Percentiles rank a stretch among this genome's conserved stretches.
These are phyloP conservation scores for Saccharum officinarum DNA, from an alignment of 176 grass and related monocot genomes.

Conservation along the genomic window DNA sequence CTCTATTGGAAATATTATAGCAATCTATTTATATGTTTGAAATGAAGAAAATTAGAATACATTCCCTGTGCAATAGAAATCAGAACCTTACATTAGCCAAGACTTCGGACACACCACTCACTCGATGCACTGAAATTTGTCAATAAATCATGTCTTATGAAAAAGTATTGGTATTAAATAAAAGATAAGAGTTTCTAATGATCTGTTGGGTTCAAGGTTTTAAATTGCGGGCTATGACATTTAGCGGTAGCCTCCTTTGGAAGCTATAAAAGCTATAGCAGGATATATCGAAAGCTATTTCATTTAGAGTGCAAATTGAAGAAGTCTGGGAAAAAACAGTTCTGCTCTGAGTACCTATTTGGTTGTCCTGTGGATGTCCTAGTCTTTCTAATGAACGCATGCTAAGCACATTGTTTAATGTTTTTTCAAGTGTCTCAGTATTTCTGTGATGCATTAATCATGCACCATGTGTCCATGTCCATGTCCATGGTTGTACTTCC, in stretches of 20 bases:
- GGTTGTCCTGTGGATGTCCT: conserved; percentile 12
- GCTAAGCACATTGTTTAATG: conserved; percentile 22
- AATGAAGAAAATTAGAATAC: background rate
- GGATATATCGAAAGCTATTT: background rate
- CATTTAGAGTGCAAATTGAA: conserved; percentile 5
- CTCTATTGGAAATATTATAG: background rate
- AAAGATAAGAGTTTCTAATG: background rate
- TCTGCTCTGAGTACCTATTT: background rate
- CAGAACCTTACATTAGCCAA: background rate
- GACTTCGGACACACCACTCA: background rate
- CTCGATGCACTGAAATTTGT: background rate
- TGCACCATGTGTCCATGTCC: background rate
- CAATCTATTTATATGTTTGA: conserved; percentile 12
- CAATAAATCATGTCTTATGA: background rate
- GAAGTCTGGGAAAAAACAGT: background rate
- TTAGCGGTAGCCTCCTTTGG: background rate
- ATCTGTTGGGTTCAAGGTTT: background rate
- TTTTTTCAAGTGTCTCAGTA: background rate
- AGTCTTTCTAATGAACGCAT: conserved; percentile 15
- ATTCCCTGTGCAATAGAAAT: background rate
- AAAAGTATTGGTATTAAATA: background rate
- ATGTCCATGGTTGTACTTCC: background rate
- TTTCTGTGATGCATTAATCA: background rate
- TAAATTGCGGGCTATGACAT: background rate
- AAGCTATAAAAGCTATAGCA: background rate